A percentile compares a stretch with the other conserved stretches of the same genome.
phyloP scores from a whole-genome alignment of 2,329 filamentous ascomycete genomes.

The Dactylellina leptospora region DNA sequence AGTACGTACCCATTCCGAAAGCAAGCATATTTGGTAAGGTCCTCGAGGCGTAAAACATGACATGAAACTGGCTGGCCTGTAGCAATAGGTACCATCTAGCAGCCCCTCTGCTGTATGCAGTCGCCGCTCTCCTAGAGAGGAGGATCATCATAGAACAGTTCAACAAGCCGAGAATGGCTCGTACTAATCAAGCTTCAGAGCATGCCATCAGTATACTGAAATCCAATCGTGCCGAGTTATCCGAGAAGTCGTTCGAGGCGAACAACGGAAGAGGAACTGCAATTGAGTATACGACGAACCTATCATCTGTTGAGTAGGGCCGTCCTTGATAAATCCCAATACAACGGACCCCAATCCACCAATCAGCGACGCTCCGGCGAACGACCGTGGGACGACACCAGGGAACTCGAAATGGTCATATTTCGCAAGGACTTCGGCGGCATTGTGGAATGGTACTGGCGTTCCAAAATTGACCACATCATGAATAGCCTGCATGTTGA shows the following conservation, averaged over 20 bases:
- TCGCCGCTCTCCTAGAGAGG: slow-evolving; percentile 72
- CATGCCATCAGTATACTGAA: slow-evolving; percentile 27
- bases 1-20: slow-evolving; percentile 76
- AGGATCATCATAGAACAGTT: slow-evolving; percentile 75
- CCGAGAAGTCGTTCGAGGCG: no score
- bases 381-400: slow-evolving; percentile 89
- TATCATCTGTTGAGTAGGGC: slow-evolving; percentile 67
- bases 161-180: slow-evolving; percentile 77
- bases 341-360: slow-evolving; percentile 76
- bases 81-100: slow-evolving; percentile 82
- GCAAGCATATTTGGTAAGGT: slow-evolving; percentile 97
- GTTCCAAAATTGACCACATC: slow-evolving; percentile 82
- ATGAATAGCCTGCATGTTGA: slow-evolving; percentile 93
- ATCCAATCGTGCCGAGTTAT: no score
- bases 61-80: slow-evolving; percentile 86
- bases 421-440: slow-evolving; percentile 66
- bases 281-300: slow-evolving; percentile 61
- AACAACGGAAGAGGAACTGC: background rate
- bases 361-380: slow-evolving; percentile 80
- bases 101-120: slow-evolving; percentile 73
- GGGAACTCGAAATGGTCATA: slow-evolving; percentile 94
- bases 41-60: slow-evolving; percentile 89
- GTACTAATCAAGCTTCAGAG: slow-evolving; percentile 64
- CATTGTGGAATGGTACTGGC: slow-evolving; percentile 68
- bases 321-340: slow-evolving; percentile 67